Percentiles rank a stretch among this genome's conserved stretches.
phyloP scores from a whole-genome alignment of 2,329 filamentous ascomycete genomes.

The Talaromyces sp. region DNA sequence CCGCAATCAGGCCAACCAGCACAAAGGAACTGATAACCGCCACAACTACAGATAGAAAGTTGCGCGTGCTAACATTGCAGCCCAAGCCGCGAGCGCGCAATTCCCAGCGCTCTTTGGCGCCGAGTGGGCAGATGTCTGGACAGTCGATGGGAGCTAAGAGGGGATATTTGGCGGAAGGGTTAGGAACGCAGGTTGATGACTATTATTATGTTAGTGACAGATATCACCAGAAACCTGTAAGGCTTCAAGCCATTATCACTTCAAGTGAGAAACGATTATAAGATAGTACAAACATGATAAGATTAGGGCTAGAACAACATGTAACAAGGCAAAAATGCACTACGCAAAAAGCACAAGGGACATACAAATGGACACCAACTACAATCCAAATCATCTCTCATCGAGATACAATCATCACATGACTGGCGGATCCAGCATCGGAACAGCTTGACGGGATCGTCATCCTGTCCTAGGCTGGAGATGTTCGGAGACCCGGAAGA shows the following conservation, averaged over 20 bases:
- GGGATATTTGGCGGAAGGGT: conserved; percentile 30
- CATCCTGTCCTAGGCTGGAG: conserved; percentile 10
- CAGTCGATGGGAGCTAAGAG: conserved; percentile 39
- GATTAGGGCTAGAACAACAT: neutral
- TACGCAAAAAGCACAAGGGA: conserved; percentile 7
- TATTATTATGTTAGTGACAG: conserved; percentile 18
- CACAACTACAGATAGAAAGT: conserved; percentile 34
- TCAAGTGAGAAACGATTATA: no score
- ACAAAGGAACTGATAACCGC: conserved; percentile 31
- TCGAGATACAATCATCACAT: conserved; percentile 33
- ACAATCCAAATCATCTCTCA: conserved; percentile 28
- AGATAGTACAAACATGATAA: neutral
- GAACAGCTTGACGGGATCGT: conserved; percentile 15
- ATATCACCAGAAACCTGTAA: no score
- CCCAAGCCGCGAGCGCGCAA: conserved; percentile 38
- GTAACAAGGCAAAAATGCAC: neutral
- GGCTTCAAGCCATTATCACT: no score
- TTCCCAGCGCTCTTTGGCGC: conserved; percentile 42
- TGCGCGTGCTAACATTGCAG: conserved; percentile 41
- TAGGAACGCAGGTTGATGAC: conserved; percentile 42
- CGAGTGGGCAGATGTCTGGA: conserved; percentile 38
- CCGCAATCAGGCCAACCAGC: conserved; percentile 23
- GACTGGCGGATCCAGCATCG: conserved; percentile 38
- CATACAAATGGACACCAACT: conserved; percentile 41
- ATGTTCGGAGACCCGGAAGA: neutral